Evolutionary conservation across 2,329 filamentous ascomycete genomes (phyloP).

Genomic region (Fusarium sp.): DNA sequence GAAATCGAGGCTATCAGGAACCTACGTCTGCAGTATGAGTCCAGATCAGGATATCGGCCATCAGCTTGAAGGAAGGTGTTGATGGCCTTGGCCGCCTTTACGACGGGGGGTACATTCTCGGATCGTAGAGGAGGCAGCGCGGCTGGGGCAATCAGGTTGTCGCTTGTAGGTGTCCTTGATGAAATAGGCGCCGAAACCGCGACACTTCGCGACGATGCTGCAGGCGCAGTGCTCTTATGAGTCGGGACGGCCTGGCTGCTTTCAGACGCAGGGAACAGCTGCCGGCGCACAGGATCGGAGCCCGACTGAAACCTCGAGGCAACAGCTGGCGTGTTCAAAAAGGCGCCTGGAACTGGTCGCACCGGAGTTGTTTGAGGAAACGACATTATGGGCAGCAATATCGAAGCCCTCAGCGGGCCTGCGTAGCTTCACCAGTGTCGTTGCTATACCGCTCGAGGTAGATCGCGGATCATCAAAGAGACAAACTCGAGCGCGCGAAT

Average conservation of each 20-base stretch:
- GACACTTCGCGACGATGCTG: conserved; percentile 35
- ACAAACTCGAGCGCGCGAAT: conserved; percentile 30
- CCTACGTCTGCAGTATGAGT: conserved; percentile 88
- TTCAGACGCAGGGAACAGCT: conserved; percentile 56
- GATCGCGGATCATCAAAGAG: conserved; percentile 46
- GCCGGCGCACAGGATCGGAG: conserved; percentile 60
- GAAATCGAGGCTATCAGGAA: conserved; percentile 33
- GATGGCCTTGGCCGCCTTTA: conserved; percentile 83
- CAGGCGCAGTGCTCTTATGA: conserved; percentile 30
- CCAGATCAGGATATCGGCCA: conserved; percentile 84
- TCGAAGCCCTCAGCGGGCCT: conserved; percentile 43
- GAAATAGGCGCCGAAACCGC: conserved; percentile 39
- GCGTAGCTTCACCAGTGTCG: conserved; percentile 45
- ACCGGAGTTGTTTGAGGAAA: conserved; percentile 70
- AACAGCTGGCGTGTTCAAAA: conserved; percentile 76
- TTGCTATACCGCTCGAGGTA: conserved; percentile 37
- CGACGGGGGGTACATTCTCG: conserved; percentile 69
- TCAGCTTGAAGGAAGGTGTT: conserved; percentile 81
- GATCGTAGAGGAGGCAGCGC: conserved; percentile 56
- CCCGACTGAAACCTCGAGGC: conserved; percentile 57
- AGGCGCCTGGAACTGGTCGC: conserved; percentile 78
- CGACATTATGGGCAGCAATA: conserved; percentile 57
- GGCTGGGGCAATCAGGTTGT: conserved; percentile 45
- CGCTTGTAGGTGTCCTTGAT: conserved; percentile 38
- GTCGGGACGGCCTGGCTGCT: conserved; percentile 30